A percentile compares a stretch with the other conserved stretches of the same genome.
Conservation (phyloP, 106 monocot genomes). For the Dioscorea alata region DNA sequence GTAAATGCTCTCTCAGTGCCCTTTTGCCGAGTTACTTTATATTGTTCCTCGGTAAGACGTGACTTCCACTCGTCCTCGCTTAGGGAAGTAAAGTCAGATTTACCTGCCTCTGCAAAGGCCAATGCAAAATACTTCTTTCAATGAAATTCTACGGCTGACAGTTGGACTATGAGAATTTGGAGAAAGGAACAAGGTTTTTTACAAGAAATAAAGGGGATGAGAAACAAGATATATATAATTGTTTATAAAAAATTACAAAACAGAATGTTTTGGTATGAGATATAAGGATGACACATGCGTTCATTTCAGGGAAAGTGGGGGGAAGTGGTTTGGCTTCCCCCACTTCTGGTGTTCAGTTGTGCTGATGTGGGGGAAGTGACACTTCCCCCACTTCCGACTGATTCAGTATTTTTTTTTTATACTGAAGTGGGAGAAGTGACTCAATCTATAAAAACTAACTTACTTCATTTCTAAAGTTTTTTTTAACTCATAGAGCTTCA, state of each 20-base stretch:
- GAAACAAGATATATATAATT: background rate
- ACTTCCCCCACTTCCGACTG: too few species aligned
- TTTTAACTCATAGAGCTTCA: too few species aligned
- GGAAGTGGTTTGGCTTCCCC: too few species aligned
- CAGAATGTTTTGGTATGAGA: background rate
- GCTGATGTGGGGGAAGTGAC: too few species aligned
- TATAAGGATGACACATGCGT: too few species aligned
- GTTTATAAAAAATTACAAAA: background rate
- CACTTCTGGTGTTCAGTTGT: too few species aligned
- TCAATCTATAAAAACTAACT: too few species aligned
- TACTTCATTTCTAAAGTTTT: too few species aligned
- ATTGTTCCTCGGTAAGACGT: constrained; percentile 65
- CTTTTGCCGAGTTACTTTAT: constrained; percentile 72
- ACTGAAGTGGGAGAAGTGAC: too few species aligned
- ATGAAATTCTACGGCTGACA: too few species aligned
- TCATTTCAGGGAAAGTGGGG: too few species aligned
- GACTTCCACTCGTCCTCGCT: constrained; percentile 83
- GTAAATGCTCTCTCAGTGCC: constrained; percentile 97
- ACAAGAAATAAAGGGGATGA: background rate
- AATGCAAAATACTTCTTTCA: constrained; percentile 1
- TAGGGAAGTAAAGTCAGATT: constrained; percentile 23
- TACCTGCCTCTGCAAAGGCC: constrained; percentile 13
- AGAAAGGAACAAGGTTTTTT: background rate
- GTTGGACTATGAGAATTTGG: background rate
- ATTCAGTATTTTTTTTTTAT: too few species aligned